Evolutionary conservation across 495 filamentous ascomycete species (phyloP).

Genomic region (Penicillium herquei): DNA sequence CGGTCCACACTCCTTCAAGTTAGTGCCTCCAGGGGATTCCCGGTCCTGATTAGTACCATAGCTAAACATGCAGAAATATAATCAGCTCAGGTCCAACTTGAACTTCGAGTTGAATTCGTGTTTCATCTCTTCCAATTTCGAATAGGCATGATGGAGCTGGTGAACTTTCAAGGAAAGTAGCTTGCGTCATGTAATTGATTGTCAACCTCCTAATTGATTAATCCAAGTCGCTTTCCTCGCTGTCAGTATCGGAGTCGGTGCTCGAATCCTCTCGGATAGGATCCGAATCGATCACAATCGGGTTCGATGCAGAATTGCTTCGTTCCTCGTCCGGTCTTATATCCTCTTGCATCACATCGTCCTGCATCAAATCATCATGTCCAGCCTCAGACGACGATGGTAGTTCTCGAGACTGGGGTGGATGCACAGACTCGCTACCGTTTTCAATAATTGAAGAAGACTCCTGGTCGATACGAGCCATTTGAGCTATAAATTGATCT

Average conservation of each 20-base stretch:
- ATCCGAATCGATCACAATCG: slow-evolving; percentile 11
- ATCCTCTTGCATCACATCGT: neutral
- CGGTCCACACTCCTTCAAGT: too few species aligned
- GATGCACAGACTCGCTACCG: slow-evolving; percentile 3
- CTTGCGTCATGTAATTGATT: too few species aligned
- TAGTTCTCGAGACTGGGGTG: neutral
- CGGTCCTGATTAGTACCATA: too few species aligned
- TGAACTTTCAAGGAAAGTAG: too few species aligned
- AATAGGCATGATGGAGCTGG: too few species aligned
- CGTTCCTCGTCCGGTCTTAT: neutral
- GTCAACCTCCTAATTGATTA: too few species aligned
- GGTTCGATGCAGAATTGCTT: neutral
- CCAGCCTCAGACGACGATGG: neutral
- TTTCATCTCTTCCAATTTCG: too few species aligned
- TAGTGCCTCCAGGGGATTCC: too few species aligned
- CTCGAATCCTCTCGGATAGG: neutral
- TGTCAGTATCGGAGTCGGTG: neutral
- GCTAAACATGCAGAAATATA: too few species aligned
- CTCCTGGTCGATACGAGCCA: slow-evolving; percentile 59
- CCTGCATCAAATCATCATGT: neutral
- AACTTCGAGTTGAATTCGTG: too few species aligned
- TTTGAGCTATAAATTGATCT: slow-evolving; percentile 70
- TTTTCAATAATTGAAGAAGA: slow-evolving; percentile 11
- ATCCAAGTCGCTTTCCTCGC: neutral
- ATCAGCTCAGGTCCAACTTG: too few species aligned